Conservation (phyloP, 805 yeast species). For the Kodamaea laetipori region DNA sequence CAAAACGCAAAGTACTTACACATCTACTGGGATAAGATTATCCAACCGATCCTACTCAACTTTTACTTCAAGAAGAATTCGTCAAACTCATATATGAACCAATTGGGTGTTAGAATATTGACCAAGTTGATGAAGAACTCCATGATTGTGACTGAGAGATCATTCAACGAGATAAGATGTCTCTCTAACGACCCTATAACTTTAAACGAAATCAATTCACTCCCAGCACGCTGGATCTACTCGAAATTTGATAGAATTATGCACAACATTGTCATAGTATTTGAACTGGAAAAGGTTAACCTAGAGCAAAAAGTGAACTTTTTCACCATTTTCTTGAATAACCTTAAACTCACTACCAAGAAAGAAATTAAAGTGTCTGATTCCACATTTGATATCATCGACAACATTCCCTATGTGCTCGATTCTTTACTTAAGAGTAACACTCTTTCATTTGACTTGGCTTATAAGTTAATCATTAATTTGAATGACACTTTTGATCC, state of each 20-base stretch:
- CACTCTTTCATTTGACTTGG: slow-evolving; percentile 20
- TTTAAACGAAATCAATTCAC: slow-evolving; percentile 32
- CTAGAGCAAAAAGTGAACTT: slow-evolving; percentile 27
- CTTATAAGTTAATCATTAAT: slow-evolving; percentile 27
- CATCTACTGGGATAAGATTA: slow-evolving; percentile 40
- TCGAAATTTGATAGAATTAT: slow-evolving; percentile 33
- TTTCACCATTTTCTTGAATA: slow-evolving; percentile 27
- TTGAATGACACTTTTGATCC: slow-evolving; percentile 35
- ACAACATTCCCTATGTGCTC: slow-evolving; percentile 31
- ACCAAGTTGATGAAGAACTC: slow-evolving; percentile 27
- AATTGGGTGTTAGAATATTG: slow-evolving; percentile 32
- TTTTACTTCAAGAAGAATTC: slow-evolving; percentile 37
- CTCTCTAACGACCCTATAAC: slow-evolving; percentile 34
- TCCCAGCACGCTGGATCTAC: slow-evolving; percentile 39
- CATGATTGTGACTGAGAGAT: slow-evolving; percentile 22
- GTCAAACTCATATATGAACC: slow-evolving; percentile 27
- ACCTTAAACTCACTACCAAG: slow-evolving; percentile 30
- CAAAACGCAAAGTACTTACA: slow-evolving; percentile 28
- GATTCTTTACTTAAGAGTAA: slow-evolving; percentile 23
- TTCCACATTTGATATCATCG: slow-evolving; percentile 35
- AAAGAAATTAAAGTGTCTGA: slow-evolving; percentile 33
- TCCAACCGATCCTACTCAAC: slow-evolving; percentile 32
- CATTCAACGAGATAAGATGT: slow-evolving; percentile 31
- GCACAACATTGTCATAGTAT: slow-evolving; percentile 25
- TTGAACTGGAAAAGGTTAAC: slow-evolving; percentile 26